These are phyloP conservation scores for Ascochyta fabae DNA, from an alignment of 2,329 filamentous ascomycete genomes.

Conservation along the genomic window DNA sequence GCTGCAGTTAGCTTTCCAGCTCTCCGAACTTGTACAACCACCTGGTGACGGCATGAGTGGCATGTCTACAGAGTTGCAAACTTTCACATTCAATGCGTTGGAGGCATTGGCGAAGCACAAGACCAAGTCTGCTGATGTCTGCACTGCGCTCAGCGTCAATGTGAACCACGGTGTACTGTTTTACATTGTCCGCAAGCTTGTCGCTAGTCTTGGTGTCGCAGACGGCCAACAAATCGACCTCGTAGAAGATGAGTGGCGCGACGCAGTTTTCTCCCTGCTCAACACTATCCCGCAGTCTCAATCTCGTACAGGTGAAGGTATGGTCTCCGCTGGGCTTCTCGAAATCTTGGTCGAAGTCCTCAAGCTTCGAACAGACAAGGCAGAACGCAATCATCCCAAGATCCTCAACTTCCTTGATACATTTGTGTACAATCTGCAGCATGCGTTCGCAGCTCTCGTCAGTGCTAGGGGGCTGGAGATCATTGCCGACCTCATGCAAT, in stretches of 20 bases:
- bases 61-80: constrained; percentile 79
- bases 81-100: constrained; percentile 78
- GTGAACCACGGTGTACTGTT: constrained; percentile 96
- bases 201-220: constrained; percentile 73
- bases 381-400: constrained; percentile 82
- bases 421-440: constrained; percentile 83
- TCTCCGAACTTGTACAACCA: constrained; percentile 89
- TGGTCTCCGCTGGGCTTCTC: constrained; percentile 88
- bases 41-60: constrained; percentile 70
- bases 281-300: constrained; percentile 76
- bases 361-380: constrained; percentile 78
- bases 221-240: constrained; percentile 60
- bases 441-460: constrained; percentile 83
- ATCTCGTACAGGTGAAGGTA: constrained; percentile 76
- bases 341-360: constrained; percentile 90
- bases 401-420: constrained; percentile 88
- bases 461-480: constrained; percentile 83
- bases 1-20: constrained; percentile 88
- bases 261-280: constrained; percentile 85
- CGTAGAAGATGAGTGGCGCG: constrained; percentile 87
- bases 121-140: constrained; percentile 78
- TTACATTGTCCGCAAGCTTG: constrained; percentile 89
- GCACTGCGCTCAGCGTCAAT: constrained; percentile 89
- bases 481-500: constrained; percentile 85
- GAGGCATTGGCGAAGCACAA: constrained; percentile 86